Evolutionary conservation across 805 yeast species (phyloP).

Genomic region (Candida pseudoglaebosa): DNA sequence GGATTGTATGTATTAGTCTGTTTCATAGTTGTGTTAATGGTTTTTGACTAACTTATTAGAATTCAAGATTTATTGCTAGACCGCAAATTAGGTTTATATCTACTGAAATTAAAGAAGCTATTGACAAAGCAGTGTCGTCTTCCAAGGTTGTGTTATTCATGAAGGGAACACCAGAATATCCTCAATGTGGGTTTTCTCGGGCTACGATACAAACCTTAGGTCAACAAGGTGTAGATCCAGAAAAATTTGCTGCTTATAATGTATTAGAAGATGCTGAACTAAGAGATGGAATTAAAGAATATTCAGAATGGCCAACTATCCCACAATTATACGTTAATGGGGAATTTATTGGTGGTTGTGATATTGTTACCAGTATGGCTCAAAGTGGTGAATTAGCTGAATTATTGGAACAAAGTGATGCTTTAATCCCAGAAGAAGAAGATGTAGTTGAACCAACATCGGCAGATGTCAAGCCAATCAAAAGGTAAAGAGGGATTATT

Average conservation of each 20-base stretch:
- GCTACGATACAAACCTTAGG: constrained; percentile 92
- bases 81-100: constrained; percentile 50
- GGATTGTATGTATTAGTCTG: constrained; percentile 6
- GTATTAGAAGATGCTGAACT: constrained; percentile 93
- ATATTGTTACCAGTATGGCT: constrained; percentile 88
- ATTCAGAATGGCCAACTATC: constrained; percentile 96
- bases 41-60: constrained; percentile 1
- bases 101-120: constrained; percentile 76
- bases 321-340: constrained; percentile 90
- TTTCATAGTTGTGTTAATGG: background rate
- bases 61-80: constrained; percentile 2
- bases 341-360: constrained; percentile 97
- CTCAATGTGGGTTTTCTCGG: constrained; percentile 96
- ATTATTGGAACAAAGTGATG: constrained; percentile 71
- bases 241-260: constrained; percentile 93
- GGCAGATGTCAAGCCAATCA: constrained; percentile 34
- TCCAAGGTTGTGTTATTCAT: constrained; percentile 95
- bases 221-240: constrained; percentile 95
- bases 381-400: constrained; percentile 87
- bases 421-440: constrained; percentile 77
- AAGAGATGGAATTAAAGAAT: constrained; percentile 94
- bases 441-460: constrained; percentile 20
- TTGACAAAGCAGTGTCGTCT: constrained; percentile 76
- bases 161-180: constrained; percentile 98
- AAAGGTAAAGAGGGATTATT: constrained; percentile 19